Percentiles rank a stretch among this genome's conserved stretches.
These are phyloP conservation scores for Xylaria castorea DNA, from an alignment of 495 filamentous ascomycete species.

Conservation along the genomic window DNA sequence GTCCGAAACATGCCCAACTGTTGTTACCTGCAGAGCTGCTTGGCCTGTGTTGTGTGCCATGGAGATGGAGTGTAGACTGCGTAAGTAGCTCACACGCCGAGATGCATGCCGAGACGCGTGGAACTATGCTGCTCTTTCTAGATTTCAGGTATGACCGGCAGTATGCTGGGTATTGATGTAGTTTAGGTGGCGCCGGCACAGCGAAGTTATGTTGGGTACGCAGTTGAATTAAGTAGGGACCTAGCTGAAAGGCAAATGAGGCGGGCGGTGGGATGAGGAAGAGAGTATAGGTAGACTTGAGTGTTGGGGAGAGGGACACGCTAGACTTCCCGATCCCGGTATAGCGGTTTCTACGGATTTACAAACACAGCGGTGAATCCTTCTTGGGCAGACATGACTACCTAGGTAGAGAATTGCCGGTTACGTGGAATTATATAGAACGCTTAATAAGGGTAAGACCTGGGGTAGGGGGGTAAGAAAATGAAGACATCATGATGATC, in stretches of 20 bases:
- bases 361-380: conserved; percentile 16
- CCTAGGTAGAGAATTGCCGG: neutral
- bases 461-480: conserved; percentile 5
- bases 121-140: neutral
- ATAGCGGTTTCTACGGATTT: neutral
- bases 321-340: neutral
- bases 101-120: conserved; percentile 22
- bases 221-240: neutral
- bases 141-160: neutral
- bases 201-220: neutral
- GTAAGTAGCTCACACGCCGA: conserved; percentile 18
- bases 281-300: neutral
- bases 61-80: neutral
- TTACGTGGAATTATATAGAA: conserved; percentile 11
- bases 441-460: conserved; percentile 7
- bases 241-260: neutral
- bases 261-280: neutral
- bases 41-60: conserved; percentile 5
- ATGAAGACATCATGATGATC: conserved; percentile 22
- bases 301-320: neutral
- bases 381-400: conserved; percentile 3
- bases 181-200: neutral
- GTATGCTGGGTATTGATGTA: neutral
- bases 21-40: conserved; percentile 14
- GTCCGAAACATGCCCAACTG: conserved; percentile 15